Evolutionary conservation across 1,284 basidiomycete genomes (phyloP).

Genomic region (Austroboletus sp.): DNA sequence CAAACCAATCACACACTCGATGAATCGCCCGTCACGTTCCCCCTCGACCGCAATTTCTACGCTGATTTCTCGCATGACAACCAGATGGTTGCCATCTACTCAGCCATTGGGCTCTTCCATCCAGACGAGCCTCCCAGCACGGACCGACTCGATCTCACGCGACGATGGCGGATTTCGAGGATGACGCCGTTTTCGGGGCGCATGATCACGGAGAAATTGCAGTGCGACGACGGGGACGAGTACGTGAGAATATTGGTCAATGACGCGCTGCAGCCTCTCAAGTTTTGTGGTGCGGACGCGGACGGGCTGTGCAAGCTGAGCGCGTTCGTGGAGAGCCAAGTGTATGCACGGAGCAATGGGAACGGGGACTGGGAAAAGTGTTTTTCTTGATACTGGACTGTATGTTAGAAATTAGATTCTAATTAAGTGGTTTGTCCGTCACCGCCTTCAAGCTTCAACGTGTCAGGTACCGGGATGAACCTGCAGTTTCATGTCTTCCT

Average conservation of each 20-base stretch:
- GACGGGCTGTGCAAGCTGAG: slow-evolving; percentile 59
- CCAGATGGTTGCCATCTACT: slow-evolving; percentile 69
- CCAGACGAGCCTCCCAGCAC: slow-evolving; percentile 42
- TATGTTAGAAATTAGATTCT: background rate
- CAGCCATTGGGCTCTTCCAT: slow-evolving; percentile 64
- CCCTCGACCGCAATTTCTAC: slow-evolving; percentile 58
- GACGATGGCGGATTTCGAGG: slow-evolving; percentile 55
- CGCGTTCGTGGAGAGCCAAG: slow-evolving; percentile 65
- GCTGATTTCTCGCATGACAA: slow-evolving; percentile 82
- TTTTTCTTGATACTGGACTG: slow-evolving; percentile 14
- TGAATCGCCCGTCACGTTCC: slow-evolving; percentile 60
- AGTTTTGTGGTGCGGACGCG: slow-evolving; percentile 49
- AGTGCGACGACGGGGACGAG: slow-evolving; percentile 37
- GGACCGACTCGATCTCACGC: slow-evolving; percentile 33
- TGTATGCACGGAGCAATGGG: slow-evolving; percentile 58
- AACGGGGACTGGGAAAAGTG: slow-evolving; percentile 63
- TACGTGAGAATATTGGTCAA: slow-evolving; percentile 62
- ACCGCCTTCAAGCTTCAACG: too few relatives aligned
- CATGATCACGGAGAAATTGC: slow-evolving; percentile 58
- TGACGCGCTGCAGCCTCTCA: slow-evolving; percentile 57
- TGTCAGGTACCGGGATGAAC: too few relatives aligned
- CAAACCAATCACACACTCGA: slow-evolving; percentile 79
- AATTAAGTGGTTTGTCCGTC: too few relatives aligned
- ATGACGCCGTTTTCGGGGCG: slow-evolving; percentile 60
- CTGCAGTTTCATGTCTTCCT: too few relatives aligned